Percentiles rank a stretch among this genome's conserved stretches.
Evolutionary conservation across 371 early-diverging fungal genomes (phyloP).

Genomic region (Syncephalastrum contaminatum): DNA sequence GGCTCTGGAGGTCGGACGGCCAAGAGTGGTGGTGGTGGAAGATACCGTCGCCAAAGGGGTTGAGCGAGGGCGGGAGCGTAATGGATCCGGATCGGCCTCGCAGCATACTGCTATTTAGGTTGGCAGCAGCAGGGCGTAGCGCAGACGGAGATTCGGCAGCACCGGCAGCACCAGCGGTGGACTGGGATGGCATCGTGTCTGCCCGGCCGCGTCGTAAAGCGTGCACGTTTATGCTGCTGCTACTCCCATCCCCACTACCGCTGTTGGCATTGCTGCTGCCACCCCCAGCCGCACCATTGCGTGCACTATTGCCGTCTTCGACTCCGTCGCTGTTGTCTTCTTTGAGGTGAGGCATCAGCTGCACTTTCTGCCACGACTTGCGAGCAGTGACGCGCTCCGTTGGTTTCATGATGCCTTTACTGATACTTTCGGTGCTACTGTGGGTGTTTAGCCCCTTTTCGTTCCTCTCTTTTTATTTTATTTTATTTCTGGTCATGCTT

Average conservation of each 20-base stretch:
- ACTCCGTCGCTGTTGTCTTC: neutral
- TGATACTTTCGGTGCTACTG: neutral
- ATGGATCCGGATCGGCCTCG: slow-evolving; percentile 54
- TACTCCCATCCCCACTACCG: too few relatives aligned
- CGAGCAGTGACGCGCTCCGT: too few relatives aligned
- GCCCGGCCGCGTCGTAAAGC: slow-evolving; percentile 14
- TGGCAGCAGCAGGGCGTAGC: neutral
- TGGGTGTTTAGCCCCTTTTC: neutral
- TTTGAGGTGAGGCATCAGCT: neutral
- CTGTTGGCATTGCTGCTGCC: too few relatives aligned
- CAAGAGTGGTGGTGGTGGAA: slow-evolving; percentile 13
- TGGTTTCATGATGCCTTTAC: too few relatives aligned
- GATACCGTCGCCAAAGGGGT: slow-evolving; percentile 24
- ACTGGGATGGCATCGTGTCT: slow-evolving; percentile 22
- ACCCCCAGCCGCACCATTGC: neutral
- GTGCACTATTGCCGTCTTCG: neutral
- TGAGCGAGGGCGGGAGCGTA: slow-evolving; percentile 17
- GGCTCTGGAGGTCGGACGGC: slow-evolving; percentile 17
- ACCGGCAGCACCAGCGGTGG: slow-evolving; percentile 10
- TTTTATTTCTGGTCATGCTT: neutral
- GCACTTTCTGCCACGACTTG: neutral
- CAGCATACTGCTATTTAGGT: slow-evolving; percentile 33
- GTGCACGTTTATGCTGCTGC: too few relatives aligned
- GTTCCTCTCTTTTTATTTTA: neutral
- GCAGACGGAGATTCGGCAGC: slow-evolving; percentile 2